phyloP scores from a whole-genome alignment of 257 asterid genomes.

The Mitragyna speciosa region DNA sequence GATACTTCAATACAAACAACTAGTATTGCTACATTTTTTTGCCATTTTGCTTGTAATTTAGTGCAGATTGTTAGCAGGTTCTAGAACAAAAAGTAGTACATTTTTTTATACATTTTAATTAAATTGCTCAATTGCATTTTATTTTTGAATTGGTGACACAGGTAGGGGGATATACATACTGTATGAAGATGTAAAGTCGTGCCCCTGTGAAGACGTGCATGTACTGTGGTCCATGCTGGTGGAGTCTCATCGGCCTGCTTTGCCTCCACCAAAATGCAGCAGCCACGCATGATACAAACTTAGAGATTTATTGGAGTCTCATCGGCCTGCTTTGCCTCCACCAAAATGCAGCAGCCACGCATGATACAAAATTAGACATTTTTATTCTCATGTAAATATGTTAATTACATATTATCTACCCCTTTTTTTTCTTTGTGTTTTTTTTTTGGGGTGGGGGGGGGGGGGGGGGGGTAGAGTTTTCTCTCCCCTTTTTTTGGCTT shows the following conservation, averaged over 20 bases:
- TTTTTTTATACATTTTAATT: background rate
- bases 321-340: constrained; percentile 61
- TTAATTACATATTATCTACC: background rate
- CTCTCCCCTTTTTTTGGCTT: too few relatives aligned
- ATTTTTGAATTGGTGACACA: constrained; percentile 18
- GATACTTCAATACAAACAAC: background rate
- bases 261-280: constrained; percentile 56
- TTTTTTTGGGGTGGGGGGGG: too few relatives aligned
- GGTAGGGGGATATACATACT: constrained; percentile 90
- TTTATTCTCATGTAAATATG: constrained; percentile 40
- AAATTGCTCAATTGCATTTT: background rate
- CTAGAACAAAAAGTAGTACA: background rate
- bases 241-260: constrained; percentile 71
- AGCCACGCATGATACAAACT: constrained; percentile 10
- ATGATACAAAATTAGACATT: constrained; percentile 23
- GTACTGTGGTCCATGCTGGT: constrained; percentile 92
- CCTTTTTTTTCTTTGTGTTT: background rate
- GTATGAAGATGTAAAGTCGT: constrained; percentile 93
- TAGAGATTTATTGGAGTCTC: constrained; percentile 64
- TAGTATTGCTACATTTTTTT: background rate
- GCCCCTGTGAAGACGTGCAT: constrained; percentile 92
- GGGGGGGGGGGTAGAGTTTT: too few relatives aligned
- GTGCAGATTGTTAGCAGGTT: background rate
- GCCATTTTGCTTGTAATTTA: background rate
- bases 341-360: constrained; percentile 40